Conservation (phyloP, 208 protist genomes). For the Leishmania arabica region DNA sequence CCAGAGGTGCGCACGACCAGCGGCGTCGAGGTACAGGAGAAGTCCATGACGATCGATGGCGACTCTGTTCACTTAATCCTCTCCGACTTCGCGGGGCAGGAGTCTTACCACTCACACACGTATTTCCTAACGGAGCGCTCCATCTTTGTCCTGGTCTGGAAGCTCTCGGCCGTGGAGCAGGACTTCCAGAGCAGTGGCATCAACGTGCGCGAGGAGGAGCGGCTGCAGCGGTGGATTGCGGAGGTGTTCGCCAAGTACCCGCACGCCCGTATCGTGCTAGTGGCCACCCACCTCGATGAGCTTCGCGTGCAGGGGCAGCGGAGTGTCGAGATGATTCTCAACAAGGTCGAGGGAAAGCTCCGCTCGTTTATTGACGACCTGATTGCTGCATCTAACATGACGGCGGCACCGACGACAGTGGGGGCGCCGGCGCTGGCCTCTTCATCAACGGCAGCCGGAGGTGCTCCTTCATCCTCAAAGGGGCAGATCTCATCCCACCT, state of each 20-base stretch:
- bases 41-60: slow-evolving; percentile 57
- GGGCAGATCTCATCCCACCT: neutral
- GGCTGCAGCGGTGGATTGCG: slow-evolving; percentile 83
- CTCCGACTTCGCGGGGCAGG: slow-evolving; percentile 89
- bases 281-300: slow-evolving; percentile 91
- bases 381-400: slow-evolving; percentile 23
- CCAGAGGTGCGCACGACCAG: slow-evolving; percentile 85
- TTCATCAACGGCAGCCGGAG: neutral
- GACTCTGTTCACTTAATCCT: slow-evolving; percentile 68
- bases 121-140: slow-evolving; percentile 86
- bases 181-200: slow-evolving; percentile 83
- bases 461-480: neutral
- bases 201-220: slow-evolving; percentile 77
- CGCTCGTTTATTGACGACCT: slow-evolving; percentile 65
- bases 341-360: slow-evolving; percentile 76
- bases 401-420: slow-evolving; percentile 8
- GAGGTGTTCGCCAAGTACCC: slow-evolving; percentile 91
- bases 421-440: neutral
- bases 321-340: slow-evolving; percentile 88
- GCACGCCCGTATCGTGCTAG: slow-evolving; percentile 66
- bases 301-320: slow-evolving; percentile 80
- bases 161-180: slow-evolving; percentile 87
- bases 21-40: slow-evolving; percentile 75
- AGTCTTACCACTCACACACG: slow-evolving; percentile 87
- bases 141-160: slow-evolving; percentile 91